These are phyloP conservation scores for Ustilago curta DNA, from an alignment of 1,284 basidiomycete genomes.

Conservation along the genomic window DNA sequence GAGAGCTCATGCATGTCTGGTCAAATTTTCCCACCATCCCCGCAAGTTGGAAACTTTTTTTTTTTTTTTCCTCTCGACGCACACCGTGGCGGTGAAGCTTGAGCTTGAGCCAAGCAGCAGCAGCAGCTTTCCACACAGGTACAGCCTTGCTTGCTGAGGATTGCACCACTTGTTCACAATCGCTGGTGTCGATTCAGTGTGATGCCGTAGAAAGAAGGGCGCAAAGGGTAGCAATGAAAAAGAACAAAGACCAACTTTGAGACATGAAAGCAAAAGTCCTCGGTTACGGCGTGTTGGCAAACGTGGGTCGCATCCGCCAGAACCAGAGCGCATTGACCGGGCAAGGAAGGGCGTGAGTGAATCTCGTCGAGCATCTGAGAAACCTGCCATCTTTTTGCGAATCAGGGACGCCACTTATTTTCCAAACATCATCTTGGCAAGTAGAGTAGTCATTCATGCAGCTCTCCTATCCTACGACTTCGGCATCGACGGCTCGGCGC, in stretches of 20 bases:
- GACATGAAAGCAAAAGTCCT: not conserved
- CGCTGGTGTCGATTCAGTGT: not conserved
- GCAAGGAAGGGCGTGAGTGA: no score
- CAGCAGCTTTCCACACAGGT: not conserved
- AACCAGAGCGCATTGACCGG: not conserved
- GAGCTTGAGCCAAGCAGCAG: not conserved
- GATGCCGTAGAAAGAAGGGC: not conserved
- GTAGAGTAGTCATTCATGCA: not conserved
- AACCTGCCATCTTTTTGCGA: not conserved
- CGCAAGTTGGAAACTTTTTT: slow-evolving; percentile 7
- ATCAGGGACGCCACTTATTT: not conserved
- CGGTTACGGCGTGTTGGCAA: slow-evolving; percentile 1
- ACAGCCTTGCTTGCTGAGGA: no score
- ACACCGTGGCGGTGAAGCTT: slow-evolving; percentile 1
- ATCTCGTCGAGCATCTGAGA: not conserved
- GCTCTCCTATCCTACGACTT: not conserved
- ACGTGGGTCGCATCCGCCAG: slow-evolving; percentile 6
- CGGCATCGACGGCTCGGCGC: slow-evolving; percentile 6
- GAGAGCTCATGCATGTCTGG: slow-evolving; percentile 17
- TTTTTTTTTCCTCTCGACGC: not conserved
- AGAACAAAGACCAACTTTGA: not conserved
- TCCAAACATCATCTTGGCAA: not conserved
- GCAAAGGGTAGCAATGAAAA: not conserved
- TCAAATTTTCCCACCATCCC: slow-evolving; percentile 29
- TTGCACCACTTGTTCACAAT: no score